Conservation (phyloP, 305 asterid genomes). For the Andrographis paniculata region DNA sequence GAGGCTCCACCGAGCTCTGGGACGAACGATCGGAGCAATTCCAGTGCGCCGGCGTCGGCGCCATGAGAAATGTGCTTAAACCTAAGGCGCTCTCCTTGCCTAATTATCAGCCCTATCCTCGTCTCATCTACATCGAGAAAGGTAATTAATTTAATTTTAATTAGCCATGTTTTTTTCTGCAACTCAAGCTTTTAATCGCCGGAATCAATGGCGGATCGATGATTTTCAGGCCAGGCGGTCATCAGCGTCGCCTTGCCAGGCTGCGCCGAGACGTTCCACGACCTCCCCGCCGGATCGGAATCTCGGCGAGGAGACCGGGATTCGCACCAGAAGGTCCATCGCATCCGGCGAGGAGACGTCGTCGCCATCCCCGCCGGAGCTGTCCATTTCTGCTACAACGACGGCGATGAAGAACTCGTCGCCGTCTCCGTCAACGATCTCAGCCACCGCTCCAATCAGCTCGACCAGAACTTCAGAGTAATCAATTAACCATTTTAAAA, state of each 20-base stretch:
- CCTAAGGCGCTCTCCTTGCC: slow-evolving; percentile 56
- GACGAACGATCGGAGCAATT: slow-evolving; percentile 44
- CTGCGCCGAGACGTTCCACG: slow-evolving; percentile 52
- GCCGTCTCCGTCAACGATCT: slow-evolving; percentile 57
- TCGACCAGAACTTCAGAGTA: slow-evolving; percentile 63
- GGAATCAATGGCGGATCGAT: no score
- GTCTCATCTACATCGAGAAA: slow-evolving; percentile 44
- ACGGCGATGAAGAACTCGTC: slow-evolving; percentile 46
- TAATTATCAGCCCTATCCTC: slow-evolving; percentile 56
- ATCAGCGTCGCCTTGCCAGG: slow-evolving; percentile 51
- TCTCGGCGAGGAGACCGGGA: slow-evolving; percentile 21
- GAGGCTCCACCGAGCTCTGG: slow-evolving; percentile 56
- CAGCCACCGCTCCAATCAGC: slow-evolving; percentile 61
- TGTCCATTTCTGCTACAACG: slow-evolving; percentile 65
- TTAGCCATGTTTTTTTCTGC: no score
- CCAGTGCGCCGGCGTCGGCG: slow-evolving; percentile 59
- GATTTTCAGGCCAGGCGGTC: slow-evolving; percentile 46
- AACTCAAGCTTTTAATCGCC: no score
- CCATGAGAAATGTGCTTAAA: slow-evolving; percentile 33
- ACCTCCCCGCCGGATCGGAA: slow-evolving; percentile 6
- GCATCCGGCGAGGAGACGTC: slow-evolving; percentile 49
- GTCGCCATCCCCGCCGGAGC: slow-evolving; percentile 61
- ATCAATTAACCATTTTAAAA: no score
- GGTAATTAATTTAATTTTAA: no score
- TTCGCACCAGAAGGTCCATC: slow-evolving; percentile 59